phyloP scores from a whole-genome alignment of 495 filamentous ascomycete species.

The Aspergillus diversus region DNA sequence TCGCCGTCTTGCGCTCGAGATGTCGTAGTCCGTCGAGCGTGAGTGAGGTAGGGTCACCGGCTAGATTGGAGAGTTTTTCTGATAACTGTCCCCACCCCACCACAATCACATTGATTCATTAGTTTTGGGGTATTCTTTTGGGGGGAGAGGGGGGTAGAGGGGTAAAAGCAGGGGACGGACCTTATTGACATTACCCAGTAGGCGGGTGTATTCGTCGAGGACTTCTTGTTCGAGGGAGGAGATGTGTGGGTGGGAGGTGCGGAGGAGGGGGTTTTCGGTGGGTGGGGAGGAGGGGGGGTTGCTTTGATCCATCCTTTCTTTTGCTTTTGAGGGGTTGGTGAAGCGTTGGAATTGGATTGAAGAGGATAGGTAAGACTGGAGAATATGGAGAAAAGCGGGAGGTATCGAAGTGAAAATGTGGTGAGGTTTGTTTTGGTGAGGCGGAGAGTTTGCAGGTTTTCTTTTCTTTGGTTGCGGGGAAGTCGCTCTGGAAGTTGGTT shows the following conservation, averaged over 20 bases:
- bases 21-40: slow-evolving; percentile 75
- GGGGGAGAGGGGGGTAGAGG: neutral
- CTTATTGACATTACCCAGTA: slow-evolving; percentile 90
- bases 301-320: slow-evolving; percentile 7
- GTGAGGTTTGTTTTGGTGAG: no score
- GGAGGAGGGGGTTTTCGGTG: slow-evolving; percentile 45
- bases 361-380: neutral
- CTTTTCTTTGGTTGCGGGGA: no score
- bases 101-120: neutral
- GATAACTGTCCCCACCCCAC: slow-evolving; percentile 34
- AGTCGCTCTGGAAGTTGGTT: no score
- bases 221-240: slow-evolving; percentile 90
- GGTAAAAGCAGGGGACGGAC: slow-evolving; percentile 44
- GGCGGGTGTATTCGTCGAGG: slow-evolving; percentile 85
- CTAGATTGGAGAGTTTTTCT: slow-evolving; percentile 41
- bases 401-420: no score
- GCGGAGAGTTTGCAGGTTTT: no score
- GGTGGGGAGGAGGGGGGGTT: neutral
- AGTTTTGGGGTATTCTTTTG: neutral
- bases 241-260: slow-evolving; percentile 42
- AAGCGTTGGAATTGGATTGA: neutral
- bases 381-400: no score
- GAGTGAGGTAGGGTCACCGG: slow-evolving; percentile 37
- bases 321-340: neutral
- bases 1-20: slow-evolving; percentile 89